Evolutionary conservation across 305 asterid genomes (phyloP).

Genomic region (Plantago lanceolata): DNA sequence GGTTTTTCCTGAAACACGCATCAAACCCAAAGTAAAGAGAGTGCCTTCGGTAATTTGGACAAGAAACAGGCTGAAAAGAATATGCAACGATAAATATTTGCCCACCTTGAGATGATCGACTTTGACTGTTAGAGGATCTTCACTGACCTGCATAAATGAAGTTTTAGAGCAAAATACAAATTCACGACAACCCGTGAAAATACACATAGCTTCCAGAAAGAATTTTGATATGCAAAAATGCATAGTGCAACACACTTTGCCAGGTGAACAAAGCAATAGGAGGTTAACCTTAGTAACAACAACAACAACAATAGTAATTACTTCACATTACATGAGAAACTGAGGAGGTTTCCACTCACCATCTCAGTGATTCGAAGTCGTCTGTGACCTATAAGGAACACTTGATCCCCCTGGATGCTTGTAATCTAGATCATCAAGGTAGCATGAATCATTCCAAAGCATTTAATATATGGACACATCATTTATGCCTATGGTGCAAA

Average conservation of each 20-base stretch:
- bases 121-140: conserved; percentile 89
- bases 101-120: conserved; percentile 95
- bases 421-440: conserved; percentile 60
- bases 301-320: conserved; percentile 2
- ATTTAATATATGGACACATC: conserved; percentile 15
- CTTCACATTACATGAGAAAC: background rate
- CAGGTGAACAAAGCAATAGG: background rate
- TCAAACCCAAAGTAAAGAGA: conserved; percentile 22
- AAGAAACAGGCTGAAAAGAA: conserved; percentile 8
- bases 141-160: conserved; percentile 69
- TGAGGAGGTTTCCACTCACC: conserved; percentile 43
- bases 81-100: conserved; percentile 4
- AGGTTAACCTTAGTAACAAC: conserved; percentile 7
- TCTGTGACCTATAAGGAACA: conserved; percentile 89
- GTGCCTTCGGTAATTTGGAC: conserved; percentile 7
- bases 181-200: conserved; percentile 12
- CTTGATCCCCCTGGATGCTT: conserved; percentile 89
- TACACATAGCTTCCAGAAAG: conserved; percentile 12
- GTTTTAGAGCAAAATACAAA: conserved; percentile 23
- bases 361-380: conserved; percentile 87
- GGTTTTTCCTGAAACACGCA: conserved; percentile 61
- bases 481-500: conserved; percentile 22
- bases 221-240: conserved; percentile 7
- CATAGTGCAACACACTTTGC: background rate
- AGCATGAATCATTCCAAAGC: conserved; percentile 32